These are phyloP conservation scores for Hymenoscyphus linearis DNA, from an alignment of 2,329 filamentous ascomycete genomes.

Conservation along the genomic window DNA sequence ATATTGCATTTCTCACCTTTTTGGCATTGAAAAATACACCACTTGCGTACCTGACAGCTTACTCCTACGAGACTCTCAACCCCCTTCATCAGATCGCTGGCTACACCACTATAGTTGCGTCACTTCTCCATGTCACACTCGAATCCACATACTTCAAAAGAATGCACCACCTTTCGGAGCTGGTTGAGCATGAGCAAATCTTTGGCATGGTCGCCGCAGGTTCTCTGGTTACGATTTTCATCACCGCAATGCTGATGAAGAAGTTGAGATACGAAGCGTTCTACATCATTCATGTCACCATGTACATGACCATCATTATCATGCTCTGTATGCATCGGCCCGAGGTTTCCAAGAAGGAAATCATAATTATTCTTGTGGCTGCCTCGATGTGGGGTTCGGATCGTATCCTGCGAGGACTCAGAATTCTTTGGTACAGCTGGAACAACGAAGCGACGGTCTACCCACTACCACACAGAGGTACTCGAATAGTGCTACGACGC, in stretches of 20 bases:
- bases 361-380: conserved; percentile 39
- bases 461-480: conserved; percentile 49
- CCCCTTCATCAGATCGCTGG: conserved; percentile 50
- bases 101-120: conserved; percentile 41
- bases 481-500: conserved; percentile 49
- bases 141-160: conserved; percentile 7
- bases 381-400: conserved; percentile 47
- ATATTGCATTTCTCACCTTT: conserved; percentile 48
- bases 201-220: conserved; percentile 43
- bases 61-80: conserved; percentile 55
- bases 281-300: conserved; percentile 46
- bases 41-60: conserved; percentile 45
- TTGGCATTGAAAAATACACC: conserved; percentile 55
- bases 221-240: conserved; percentile 41
- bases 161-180: conserved; percentile 36
- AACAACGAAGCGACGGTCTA: conserved; percentile 50
- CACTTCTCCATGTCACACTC: conserved; percentile 41
- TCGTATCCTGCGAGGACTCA: conserved; percentile 42
- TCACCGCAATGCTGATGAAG: conserved; percentile 38
- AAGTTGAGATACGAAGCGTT: conserved; percentile 50
- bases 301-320: conserved; percentile 45
- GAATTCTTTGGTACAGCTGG: conserved; percentile 40
- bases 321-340: conserved; percentile 49
- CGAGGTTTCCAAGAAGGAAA: conserved; percentile 35
- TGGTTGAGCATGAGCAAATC: conserved; percentile 22